A percentile compares a stretch with the other conserved stretches of the same genome.
These are phyloP conservation scores for Coelastrella sp. DNA, from an alignment of 139 green algal species.

Conservation along the genomic window DNA sequence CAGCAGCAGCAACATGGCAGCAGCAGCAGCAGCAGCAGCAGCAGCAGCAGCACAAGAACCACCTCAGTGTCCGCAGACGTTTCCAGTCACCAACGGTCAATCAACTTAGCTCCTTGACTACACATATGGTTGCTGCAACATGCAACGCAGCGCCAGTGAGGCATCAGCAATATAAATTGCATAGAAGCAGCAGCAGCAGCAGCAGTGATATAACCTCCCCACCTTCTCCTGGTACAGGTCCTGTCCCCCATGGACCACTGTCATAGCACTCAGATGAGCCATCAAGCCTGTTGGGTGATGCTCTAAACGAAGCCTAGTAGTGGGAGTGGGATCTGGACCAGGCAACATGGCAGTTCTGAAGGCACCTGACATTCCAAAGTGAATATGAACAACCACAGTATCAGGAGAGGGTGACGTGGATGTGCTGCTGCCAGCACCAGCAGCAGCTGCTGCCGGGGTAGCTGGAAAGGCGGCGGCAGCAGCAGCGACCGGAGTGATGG, in stretches of 20 bases:
- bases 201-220: background rate
- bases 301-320: conserved; percentile 73
- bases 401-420: background rate
- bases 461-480: background rate
- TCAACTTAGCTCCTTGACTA: too few species aligned
- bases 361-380: conserved; percentile 87
- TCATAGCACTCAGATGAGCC: conserved; percentile 87
- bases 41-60: too few species aligned
- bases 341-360: conserved; percentile 49
- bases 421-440: background rate
- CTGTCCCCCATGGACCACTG: conserved; percentile 67
- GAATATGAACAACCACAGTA: conserved; percentile 77
- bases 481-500: too few species aligned
- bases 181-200: background rate
- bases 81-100: too few species aligned
- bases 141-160: too few species aligned
- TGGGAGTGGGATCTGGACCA: conserved; percentile 64
- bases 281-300: conserved; percentile 49
- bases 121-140: too few species aligned
- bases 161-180: background rate
- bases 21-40: background rate
- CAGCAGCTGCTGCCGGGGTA: background rate
- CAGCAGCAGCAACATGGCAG: conserved; percentile 11
- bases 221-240: conserved; percentile 69
- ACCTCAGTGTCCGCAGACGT: too few species aligned